Evolutionary conservation across 352 stramenopile species (phyloP).

Genomic region (Globisporangium paroecandrum): DNA sequence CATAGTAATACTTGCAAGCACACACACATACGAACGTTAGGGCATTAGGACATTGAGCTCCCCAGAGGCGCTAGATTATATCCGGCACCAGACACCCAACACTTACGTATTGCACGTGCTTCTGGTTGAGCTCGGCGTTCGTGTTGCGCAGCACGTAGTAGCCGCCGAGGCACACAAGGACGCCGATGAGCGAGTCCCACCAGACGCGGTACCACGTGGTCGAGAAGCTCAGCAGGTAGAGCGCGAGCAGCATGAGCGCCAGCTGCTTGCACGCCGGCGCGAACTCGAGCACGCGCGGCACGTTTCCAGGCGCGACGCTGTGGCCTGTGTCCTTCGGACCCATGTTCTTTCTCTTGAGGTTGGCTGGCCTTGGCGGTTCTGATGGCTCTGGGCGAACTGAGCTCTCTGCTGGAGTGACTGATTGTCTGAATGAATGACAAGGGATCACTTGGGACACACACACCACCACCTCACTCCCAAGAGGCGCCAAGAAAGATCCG

Average conservation of each 20-base stretch:
- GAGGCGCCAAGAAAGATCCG: neutral
- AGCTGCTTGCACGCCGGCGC: constrained; percentile 59
- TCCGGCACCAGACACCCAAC: neutral
- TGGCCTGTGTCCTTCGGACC: neutral
- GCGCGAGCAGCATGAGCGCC: constrained; percentile 39
- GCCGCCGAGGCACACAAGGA: constrained; percentile 42
- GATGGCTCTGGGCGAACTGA: neutral
- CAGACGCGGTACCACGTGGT: constrained; percentile 80
- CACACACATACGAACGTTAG: neutral
- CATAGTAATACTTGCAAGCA: constrained; percentile 51
- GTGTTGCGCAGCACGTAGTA: constrained; percentile 56
- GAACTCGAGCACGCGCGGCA: constrained; percentile 64
- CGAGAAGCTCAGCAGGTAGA: constrained; percentile 62
- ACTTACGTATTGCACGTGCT: constrained; percentile 28
- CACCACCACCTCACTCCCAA: neutral
- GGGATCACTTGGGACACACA: too few relatives aligned
- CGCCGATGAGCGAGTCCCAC: constrained; percentile 71
- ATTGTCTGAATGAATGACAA: neutral
- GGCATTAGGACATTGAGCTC: neutral
- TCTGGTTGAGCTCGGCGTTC: constrained; percentile 39
- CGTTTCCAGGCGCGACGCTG: neutral
- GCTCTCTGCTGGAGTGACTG: neutral
- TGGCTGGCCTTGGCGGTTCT: neutral
- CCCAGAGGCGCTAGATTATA: too few relatives aligned
- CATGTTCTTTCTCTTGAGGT: neutral